A percentile compares a stretch with the other conserved stretches of the same genome.
These are phyloP conservation scores for Platanthera zijinensis DNA, from an alignment of 106 monocot genomes.

Conservation along the genomic window DNA sequence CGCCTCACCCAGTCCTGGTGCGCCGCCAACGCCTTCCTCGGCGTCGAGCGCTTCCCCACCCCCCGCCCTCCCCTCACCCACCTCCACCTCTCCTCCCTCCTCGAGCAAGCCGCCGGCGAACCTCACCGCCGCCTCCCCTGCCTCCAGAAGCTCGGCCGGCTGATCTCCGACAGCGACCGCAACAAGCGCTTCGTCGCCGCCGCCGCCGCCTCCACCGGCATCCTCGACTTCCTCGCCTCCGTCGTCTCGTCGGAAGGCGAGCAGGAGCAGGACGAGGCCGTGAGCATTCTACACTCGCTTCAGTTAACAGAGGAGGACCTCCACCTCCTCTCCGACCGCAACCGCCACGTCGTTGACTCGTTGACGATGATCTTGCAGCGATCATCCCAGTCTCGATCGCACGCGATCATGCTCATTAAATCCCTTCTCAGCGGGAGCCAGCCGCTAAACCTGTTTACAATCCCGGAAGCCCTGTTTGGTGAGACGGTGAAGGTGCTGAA, in stretches of 20 bases:
- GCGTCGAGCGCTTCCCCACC: slow-evolving; percentile 52
- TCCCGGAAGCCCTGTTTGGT: not conserved
- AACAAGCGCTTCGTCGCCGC: slow-evolving; percentile 27
- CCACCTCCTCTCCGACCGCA: slow-evolving; percentile 10
- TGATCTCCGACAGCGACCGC: slow-evolving; percentile 9
- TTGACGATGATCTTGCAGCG: slow-evolving; percentile 21
- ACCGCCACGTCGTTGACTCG: slow-evolving; percentile 19
- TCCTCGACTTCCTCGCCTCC: slow-evolving; percentile 31
- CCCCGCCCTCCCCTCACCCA: slow-evolving; percentile 31
- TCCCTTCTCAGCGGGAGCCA: not conserved
- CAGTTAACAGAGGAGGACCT: slow-evolving; percentile 27
- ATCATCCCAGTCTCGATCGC: slow-evolving; percentile 1
- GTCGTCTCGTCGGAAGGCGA: slow-evolving; percentile 8
- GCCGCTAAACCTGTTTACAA: no score
- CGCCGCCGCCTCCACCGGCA: slow-evolving; percentile 10
- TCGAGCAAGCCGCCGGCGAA: slow-evolving; percentile 1
- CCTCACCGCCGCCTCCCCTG: not conserved
- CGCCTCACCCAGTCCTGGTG: slow-evolving; percentile 62
- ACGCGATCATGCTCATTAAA: slow-evolving; percentile 3
- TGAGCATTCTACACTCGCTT: slow-evolving; percentile 38
- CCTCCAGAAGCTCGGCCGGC: not conserved
- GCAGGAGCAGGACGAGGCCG: slow-evolving; percentile 32
- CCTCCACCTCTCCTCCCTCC: slow-evolving; percentile 24
- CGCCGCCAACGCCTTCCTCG: slow-evolving; percentile 30
- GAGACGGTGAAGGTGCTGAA: not conserved